Base-by-base conservation (phyloP, 2,329 filamentous ascomycete species). In the Cadophora sp. region DNA sequence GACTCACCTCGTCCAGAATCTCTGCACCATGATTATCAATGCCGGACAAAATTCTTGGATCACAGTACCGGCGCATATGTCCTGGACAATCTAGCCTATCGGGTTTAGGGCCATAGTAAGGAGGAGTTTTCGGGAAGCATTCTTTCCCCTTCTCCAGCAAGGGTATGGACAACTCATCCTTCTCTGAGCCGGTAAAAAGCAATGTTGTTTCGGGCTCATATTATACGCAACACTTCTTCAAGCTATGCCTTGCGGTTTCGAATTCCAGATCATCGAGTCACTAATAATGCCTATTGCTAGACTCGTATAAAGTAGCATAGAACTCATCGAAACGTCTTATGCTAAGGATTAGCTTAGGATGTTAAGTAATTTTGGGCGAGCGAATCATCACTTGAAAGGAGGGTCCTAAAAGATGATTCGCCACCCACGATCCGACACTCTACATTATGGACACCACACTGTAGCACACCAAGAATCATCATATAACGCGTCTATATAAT, bases 101-200 rank as follows among this genome's bases (percentile, higher is more conserved):
- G 34, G 31, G 26, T 14, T 26, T 12, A 7, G 22, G 55, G 34
- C 22, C 34, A 59, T 9, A 59, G 31, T 16, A 59, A 22, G 11
- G 56, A 59, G 34, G 12, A 59, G 48, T 27, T 27, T 43, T 31
- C 34, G 29, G 50, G 40, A 50, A 37, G 46, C 27, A 43, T 43
- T 40, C 34, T 55, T 5, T 56, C 48, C 14, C 19, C 26, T 63
- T 53, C 24, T 50, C 26, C 5, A 9, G 22, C 46, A 40, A 29
- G 24, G 61, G 24, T 50, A n/a, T 55, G 46, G 46, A 63, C 46
- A 51, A 27, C 43, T 51, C 61, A 26, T 14, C 61, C 3, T 40
- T 37, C 26, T 40, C 46, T 53, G 31, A 29, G 31, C 60, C 14
- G 37, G 26, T 62, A 37, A 50, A 50, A 62, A 22, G 37, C 34